phyloP scores from a whole-genome alignment of 2,329 filamentous ascomycete species.

The Chaetomiaceae sp. region DNA sequence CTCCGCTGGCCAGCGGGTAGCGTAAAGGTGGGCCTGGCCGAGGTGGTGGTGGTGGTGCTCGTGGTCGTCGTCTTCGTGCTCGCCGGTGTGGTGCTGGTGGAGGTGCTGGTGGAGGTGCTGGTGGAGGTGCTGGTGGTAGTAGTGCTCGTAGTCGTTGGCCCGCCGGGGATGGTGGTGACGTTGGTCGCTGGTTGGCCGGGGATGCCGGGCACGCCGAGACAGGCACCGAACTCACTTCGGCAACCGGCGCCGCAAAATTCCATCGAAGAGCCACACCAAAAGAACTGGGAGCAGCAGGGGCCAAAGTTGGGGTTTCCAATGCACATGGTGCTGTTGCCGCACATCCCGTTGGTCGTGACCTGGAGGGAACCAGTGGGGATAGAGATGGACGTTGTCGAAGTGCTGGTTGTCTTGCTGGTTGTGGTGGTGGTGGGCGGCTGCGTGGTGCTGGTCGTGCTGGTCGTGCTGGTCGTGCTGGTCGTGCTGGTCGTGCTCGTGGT shows the following conservation, averaged over 20 bases:
- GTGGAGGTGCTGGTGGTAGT: background rate
- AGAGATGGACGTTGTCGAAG: constrained; percentile 1
- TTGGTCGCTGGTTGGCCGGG: constrained; percentile 9
- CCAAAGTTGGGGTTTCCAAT: constrained; percentile 24
- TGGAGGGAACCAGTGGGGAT: constrained; percentile 13
- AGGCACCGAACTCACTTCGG: constrained; percentile 23
- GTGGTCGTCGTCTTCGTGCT: constrained; percentile 7
- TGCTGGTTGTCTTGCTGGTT: constrained; percentile 2
- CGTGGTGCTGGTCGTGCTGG: background rate
- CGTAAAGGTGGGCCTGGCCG: constrained; percentile 12
- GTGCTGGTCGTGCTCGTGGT: background rate
- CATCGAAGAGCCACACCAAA: constrained; percentile 25
- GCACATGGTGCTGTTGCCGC: constrained; percentile 28
- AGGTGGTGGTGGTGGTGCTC: constrained; percentile 8
- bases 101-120: constrained; percentile 1
- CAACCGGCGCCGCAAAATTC: constrained; percentile 28
- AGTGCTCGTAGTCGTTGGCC: background rate
- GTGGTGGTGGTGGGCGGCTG: background rate
- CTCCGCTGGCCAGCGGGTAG: constrained; percentile 23
- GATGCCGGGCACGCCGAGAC: constrained; percentile 18
- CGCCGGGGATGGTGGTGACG: constrained; percentile 9
- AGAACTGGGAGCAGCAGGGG: constrained; percentile 28
- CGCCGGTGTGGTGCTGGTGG: constrained; percentile 6
- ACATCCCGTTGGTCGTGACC: constrained; percentile 25
- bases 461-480: constrained; percentile 5